Percentiles rank a stretch among this genome's conserved stretches.
These are phyloP conservation scores for Geum urbanum DNA, from an alignment of 306 rosid species.

Conservation along the genomic window DNA sequence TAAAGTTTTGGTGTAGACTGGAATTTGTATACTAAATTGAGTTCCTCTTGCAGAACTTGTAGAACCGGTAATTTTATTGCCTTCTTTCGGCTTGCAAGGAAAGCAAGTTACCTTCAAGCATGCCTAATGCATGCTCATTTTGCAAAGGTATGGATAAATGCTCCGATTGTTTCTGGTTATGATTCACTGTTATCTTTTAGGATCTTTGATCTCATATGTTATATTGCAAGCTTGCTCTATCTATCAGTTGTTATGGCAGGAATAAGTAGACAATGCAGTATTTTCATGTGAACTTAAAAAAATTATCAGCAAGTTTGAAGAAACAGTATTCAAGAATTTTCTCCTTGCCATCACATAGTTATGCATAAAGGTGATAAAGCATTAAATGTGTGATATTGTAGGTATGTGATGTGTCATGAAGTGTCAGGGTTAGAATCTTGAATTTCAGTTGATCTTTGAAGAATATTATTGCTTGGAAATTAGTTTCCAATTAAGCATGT, in stretches of 20 bases:
- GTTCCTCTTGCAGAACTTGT: conserved; percentile 75
- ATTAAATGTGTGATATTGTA: neutral
- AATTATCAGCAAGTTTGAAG: conserved; percentile 4
- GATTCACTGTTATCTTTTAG: conserved; percentile 10
- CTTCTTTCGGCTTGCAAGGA: conserved; percentile 83
- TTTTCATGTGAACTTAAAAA: conserved; percentile 17
- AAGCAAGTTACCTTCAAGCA: conserved; percentile 95
- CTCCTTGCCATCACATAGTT: neutral
- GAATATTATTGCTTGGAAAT: neutral
- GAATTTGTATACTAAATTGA: conserved; percentile 27
- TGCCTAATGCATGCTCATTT: conserved; percentile 99
- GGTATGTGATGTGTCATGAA: neutral
- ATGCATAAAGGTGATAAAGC: neutral
- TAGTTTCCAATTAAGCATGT: neutral
- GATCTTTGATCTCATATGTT: conserved; percentile 17
- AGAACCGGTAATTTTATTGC: conserved; percentile 83
- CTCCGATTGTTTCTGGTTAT: conserved; percentile 25
- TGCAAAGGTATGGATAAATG: conserved; percentile 61
- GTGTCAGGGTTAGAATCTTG: neutral
- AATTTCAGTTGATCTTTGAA: neutral
- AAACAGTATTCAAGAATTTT: conserved; percentile 1
- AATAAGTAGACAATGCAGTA: conserved; percentile 20
- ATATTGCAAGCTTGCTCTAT: conserved; percentile 15
- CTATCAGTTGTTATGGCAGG: conserved; percentile 15
- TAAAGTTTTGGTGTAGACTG: conserved; percentile 11